Evolutionary conservation across 2,329 filamentous ascomycete genomes (phyloP), one percentile per base, ranked within the genome.

Genomic region (Cordyceps cateniannulata): DNA sequence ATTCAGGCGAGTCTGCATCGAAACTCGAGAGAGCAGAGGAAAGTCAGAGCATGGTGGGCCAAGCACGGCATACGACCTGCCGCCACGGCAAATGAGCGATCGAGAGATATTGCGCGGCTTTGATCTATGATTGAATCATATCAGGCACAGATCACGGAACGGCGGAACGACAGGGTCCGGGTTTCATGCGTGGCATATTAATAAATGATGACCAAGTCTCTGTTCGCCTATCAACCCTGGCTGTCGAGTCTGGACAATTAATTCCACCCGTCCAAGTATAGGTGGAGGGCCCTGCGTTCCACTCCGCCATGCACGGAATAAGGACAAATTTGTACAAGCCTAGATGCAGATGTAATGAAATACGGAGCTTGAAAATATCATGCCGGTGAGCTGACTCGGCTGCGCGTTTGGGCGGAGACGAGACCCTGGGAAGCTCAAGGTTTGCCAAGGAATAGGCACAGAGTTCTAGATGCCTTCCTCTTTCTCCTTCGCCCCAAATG

Each of bases 1-100:
- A 95, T 98, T 63, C 93, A 97, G 72, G 93, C 97, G 75, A 93
- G 93, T 0, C 80, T 97, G 44, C 93, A 97, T 71, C 93, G 96
- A 71, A 90, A 91, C 24, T 84, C 93, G 54, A 84, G 83, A 9
- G 86, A 88, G 59, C 88, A 91, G 64, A 85, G 86, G 65, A 82
- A 83, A 42, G 90, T 96, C 20, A 79, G 90, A 61, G 80, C 82
- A 64, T 98, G 93, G 93, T 98, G 93, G 93, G 88, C 90, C 25
- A 78, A 81, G 65, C 93, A 95, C 66, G 91, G 91, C n/a, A 52
- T 59, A 44, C 25, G 48, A 8, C 56, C 56, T 7, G 48, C 56
- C 6, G 35, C 38, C 9, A 59, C 38, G 25, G 56, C 56, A 12
- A 42, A 49, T 29, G 56, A 51, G 27, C 35, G 56, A 35, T 52